phyloP scores from a whole-genome alignment of 1,284 basidiomycete genomes.

The Meripilus lineatus region DNA sequence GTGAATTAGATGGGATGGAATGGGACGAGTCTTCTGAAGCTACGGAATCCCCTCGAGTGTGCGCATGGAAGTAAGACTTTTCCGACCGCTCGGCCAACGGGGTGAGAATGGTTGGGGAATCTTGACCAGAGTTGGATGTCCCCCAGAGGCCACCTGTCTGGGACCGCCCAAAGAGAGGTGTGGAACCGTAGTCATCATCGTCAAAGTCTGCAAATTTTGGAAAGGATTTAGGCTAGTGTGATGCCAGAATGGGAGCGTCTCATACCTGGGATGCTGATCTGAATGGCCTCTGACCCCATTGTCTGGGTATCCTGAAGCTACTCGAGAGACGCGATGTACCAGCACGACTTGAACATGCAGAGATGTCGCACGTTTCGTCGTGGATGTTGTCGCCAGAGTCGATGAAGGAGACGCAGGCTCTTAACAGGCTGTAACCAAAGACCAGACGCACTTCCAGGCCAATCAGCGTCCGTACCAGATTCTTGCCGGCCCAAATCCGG shows the following conservation, averaged over 20 bases:
- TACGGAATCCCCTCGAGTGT: constrained; percentile 70
- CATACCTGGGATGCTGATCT: constrained; percentile 80
- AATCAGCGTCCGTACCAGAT: no score
- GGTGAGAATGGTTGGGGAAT: constrained; percentile 61
- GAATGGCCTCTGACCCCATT: constrained; percentile 55
- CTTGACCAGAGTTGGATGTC: constrained; percentile 41
- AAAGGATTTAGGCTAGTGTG: neutral
- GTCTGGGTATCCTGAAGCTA: no score
- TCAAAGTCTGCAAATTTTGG: constrained; percentile 71
- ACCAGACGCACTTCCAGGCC: no score
- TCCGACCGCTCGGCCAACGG: constrained; percentile 47
- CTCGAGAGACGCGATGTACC: no score
- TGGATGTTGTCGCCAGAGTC: no score
- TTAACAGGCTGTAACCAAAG: no score
- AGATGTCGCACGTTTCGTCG: no score
- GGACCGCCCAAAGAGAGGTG: constrained; percentile 60
- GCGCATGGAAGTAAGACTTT: constrained; percentile 52
- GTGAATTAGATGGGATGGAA: constrained; percentile 38
- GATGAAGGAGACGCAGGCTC: no score
- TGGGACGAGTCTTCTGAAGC: constrained; percentile 62
- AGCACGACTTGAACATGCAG: no score
- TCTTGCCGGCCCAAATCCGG: no score
- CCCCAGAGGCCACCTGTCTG: constrained; percentile 37
- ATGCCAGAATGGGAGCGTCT: constrained; percentile 9
- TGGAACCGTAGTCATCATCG: constrained; percentile 55